Conservation (phyloP, 805 yeast species). For the Wickerhamiella azymoides region DNA sequence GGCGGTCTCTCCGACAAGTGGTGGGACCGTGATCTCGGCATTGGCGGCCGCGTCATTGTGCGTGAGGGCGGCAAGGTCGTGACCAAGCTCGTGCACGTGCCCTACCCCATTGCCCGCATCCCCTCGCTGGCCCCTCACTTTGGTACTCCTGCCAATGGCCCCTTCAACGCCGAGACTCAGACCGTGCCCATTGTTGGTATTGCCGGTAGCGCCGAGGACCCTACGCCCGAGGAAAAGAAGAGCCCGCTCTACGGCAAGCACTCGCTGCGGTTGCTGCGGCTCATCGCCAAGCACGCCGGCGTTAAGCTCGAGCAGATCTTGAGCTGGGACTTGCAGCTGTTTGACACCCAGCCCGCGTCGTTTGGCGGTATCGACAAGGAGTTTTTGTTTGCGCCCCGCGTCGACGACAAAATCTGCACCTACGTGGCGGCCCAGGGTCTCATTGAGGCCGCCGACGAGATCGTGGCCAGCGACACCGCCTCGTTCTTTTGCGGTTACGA, state of each 20-base stretch:
- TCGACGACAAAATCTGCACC: constrained; percentile 76
- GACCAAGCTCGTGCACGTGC: constrained; percentile 27
- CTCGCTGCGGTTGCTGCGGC: constrained; percentile 51
- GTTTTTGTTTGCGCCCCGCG: constrained; percentile 66
- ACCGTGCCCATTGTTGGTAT: constrained; percentile 66
- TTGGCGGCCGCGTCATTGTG: constrained; percentile 64
- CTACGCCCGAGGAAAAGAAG: constrained; percentile 47
- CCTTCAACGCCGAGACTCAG: constrained; percentile 67
- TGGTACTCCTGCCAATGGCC: constrained; percentile 53
- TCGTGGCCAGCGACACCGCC: constrained; percentile 22
- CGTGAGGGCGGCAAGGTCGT: constrained; percentile 26
- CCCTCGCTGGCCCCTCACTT: constrained; percentile 84
- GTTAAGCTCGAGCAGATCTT: constrained; percentile 47
- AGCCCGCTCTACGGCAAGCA: constrained; percentile 62
- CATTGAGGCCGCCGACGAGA: constrained; percentile 31
- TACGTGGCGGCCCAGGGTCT: constrained; percentile 55
- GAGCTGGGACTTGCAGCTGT: constrained; percentile 64
- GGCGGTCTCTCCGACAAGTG: constrained; percentile 52
- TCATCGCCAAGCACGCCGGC: constrained; percentile 46
- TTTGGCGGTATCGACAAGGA: constrained; percentile 68
- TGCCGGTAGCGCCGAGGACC: constrained; percentile 20
- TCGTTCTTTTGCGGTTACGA: constrained; percentile 56
- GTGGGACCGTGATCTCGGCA: constrained; percentile 67
- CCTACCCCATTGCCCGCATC: constrained; percentile 49
- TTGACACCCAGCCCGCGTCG: constrained; percentile 66